Base-by-base conservation (phyloP, 1,284 basidiomycete species). In the Anthracocystis setariae region DNA sequence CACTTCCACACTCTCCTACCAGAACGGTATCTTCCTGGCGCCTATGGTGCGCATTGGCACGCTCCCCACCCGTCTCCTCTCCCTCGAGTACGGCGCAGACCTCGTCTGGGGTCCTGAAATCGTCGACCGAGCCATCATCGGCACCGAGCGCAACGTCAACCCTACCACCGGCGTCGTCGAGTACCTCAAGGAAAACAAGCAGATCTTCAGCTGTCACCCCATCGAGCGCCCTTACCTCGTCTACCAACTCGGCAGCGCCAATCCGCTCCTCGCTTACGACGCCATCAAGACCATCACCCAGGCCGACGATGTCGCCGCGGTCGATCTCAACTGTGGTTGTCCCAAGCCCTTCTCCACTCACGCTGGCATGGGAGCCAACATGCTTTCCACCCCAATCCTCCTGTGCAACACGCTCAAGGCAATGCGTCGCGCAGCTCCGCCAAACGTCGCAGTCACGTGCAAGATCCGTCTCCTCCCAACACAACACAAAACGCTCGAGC, bases 31-130 rank as follows among this genome's bases (percentile, higher is more conserved):
- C 46, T 79, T 80, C 58, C 73, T 82, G 24, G 80, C 78, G 3
- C 80, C 80, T 46, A 82, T 82, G 80, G 77, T 82, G 10, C 74
- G 79, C 23, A 77, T 76, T 46, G 80, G 74, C 18, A 73, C 76
- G 32, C 78, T 93, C 29, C 91, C 91, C 0, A 92, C 90, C 5
- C 89, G 93, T 38, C 84, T 95, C 17, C 90, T 93, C 70, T 90
- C 93, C 8, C 86, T 98, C 42, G 93, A 95, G 76, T 91, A 98
- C 79, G 95, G 95, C 2, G 95, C 95, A 3, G 90, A 90, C 15
- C 87, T 98, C 5, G 95, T 99, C 0, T 99, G 96, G 96, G 90
- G 92, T 10, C 96, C 95, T 0, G 96, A 98, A 82, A 91, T 93
- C 44, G 91, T 99, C 7, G 96, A 99, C 84, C 93, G 92, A 83